phyloP scores from a whole-genome alignment of 1,139 yeast genomes.

The Yamadazyma blattariae region DNA sequence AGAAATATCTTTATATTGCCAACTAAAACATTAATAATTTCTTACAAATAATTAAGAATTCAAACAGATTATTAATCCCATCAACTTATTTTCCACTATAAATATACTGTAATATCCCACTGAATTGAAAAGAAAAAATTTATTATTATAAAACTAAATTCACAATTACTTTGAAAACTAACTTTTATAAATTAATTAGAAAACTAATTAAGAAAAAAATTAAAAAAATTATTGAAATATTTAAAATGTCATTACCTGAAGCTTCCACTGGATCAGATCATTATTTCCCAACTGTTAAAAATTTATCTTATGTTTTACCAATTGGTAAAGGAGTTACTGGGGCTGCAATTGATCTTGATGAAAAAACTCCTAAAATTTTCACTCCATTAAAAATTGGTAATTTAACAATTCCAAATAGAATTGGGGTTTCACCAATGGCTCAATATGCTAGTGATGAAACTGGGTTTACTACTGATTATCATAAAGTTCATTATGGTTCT shows the following conservation, averaged over 20 bases:
- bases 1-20: too few relatives aligned
- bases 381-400: constrained; percentile 21
- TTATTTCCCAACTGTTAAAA: background rate
- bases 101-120: too few relatives aligned
- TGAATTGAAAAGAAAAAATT: too few relatives aligned
- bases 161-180: too few relatives aligned
- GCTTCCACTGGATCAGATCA: background rate
- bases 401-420: constrained; percentile 44
- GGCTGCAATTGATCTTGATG: constrained; percentile 11
- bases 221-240: too few relatives aligned
- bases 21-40: too few relatives aligned
- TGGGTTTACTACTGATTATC: constrained; percentile 44
- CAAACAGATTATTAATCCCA: too few relatives aligned
- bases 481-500: constrained; percentile 43
- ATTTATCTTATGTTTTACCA: constrained; percentile 17
- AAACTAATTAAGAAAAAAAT: too few relatives aligned
- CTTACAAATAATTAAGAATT: too few relatives aligned
- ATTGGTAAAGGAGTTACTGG: constrained; percentile 18
- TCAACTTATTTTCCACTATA: too few relatives aligned
- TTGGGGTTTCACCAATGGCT: constrained; percentile 63
- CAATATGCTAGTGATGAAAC: constrained; percentile 46
- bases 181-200: too few relatives aligned
- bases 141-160: too few relatives aligned
- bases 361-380: constrained; percentile 16
- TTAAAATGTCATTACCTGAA: constrained; percentile 4